phyloP scores from a whole-genome alignment of 2,329 filamentous ascomycete genomes.

The Trichoderma koningii region DNA sequence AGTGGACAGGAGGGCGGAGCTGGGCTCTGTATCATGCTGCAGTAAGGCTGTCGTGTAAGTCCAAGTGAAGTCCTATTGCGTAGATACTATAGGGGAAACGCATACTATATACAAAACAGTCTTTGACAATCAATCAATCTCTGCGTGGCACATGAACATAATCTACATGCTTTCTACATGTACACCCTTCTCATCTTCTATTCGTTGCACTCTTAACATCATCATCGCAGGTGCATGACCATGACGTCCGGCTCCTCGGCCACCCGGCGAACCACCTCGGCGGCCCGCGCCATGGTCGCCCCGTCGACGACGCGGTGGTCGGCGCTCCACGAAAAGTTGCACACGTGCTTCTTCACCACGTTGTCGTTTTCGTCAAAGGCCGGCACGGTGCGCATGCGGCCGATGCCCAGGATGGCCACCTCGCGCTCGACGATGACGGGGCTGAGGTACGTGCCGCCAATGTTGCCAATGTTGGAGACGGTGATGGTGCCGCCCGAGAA shows the following conservation, averaged over 20 bases:
- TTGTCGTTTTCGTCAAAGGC: conserved; percentile 66
- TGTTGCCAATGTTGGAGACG: conserved; percentile 92
- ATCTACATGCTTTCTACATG: neutral
- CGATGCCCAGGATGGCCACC: conserved; percentile 88
- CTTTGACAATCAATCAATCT: neutral
- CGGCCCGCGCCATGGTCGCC: conserved; percentile 89
- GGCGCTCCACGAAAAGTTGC: conserved; percentile 94
- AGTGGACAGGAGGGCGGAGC: neutral
- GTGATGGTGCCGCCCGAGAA: conserved; percentile 89
- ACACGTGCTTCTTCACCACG: conserved; percentile 75
- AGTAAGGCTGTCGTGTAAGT: conserved; percentile 3
- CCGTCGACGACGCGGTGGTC: conserved; percentile 95
- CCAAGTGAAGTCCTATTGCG: neutral
- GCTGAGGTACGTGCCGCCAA: conserved; percentile 88
- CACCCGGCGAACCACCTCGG: conserved; percentile 73
- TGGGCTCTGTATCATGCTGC: neutral
- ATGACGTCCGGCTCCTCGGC: conserved; percentile 86
- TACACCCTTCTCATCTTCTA: neutral
- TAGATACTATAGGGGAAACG: neutral
- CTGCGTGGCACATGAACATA: conserved; percentile 13
- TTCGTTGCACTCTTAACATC: neutral
- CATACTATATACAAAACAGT: neutral
- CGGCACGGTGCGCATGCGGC: conserved; percentile 76
- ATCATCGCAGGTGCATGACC: conserved; percentile 76
- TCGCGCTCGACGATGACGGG: conserved; percentile 90